phyloP scores from a whole-genome alignment of 2,329 filamentous ascomycete species.

The Epichloe brachyelytri region DNA sequence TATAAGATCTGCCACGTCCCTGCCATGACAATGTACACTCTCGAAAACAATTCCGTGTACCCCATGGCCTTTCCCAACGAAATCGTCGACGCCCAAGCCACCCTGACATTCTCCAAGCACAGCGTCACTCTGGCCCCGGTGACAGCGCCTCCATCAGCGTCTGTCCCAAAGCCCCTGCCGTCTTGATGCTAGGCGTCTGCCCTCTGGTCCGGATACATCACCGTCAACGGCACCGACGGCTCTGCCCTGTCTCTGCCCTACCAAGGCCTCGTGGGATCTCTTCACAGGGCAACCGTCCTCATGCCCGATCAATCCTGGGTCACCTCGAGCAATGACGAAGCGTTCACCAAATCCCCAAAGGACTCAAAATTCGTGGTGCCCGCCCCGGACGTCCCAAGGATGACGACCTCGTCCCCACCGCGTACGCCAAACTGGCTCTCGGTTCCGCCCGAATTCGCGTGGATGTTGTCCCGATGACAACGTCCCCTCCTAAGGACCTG shows the following conservation, averaged over 20 bases:
- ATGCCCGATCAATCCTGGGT: slow-evolving; percentile 12
- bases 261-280: slow-evolving; percentile 23
- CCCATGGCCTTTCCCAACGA: slow-evolving; percentile 33
- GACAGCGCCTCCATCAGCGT: slow-evolving; percentile 33
- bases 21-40: slow-evolving; percentile 41
- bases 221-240: slow-evolving; percentile 25
- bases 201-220: slow-evolving; percentile 31
- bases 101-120: slow-evolving; percentile 27
- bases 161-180: slow-evolving; percentile 24
- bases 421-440: slow-evolving; percentile 28
- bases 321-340: slow-evolving; percentile 17
- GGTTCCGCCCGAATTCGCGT: slow-evolving; percentile 30
- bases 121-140: slow-evolving; percentile 30
- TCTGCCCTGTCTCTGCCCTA: slow-evolving; percentile 26
- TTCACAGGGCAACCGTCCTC: slow-evolving; percentile 14
- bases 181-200: slow-evolving; percentile 22
- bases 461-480: slow-evolving; percentile 27
- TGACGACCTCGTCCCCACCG: slow-evolving; percentile 20
- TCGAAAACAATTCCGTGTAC: slow-evolving; percentile 18
- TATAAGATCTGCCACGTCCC: slow-evolving; percentile 37
- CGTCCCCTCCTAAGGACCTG: slow-evolving; percentile 12
- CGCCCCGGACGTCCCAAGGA: slow-evolving; percentile 19
- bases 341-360: slow-evolving; percentile 11
- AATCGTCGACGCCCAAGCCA: slow-evolving; percentile 26
- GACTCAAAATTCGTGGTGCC: slow-evolving; percentile 29